Percentiles rank a stretch among this genome's conserved stretches.
Evolutionary conservation across 768 basidiomycete species (phyloP).

Genomic region (Tylopilus felleus): DNA sequence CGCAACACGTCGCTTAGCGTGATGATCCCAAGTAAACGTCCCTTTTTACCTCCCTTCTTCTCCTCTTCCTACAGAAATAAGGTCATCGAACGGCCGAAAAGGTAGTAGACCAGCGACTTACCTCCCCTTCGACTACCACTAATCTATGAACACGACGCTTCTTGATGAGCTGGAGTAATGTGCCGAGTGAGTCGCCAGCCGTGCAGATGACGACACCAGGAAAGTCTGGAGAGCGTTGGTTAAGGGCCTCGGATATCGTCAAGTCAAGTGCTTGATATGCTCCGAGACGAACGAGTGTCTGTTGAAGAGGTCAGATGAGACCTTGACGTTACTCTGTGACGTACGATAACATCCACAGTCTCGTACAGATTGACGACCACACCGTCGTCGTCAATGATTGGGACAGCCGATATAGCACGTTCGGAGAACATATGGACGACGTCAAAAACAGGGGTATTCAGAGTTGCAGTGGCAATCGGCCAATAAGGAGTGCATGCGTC

Average conservation of each 20-base stretch:
- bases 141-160: constrained; percentile 91
- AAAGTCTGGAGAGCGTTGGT: constrained; percentile 90
- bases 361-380: constrained; percentile 96
- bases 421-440: constrained; percentile 99
- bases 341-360: constrained; percentile 96
- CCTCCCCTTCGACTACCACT: constrained; percentile 93
- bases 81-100: not conserved
- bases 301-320: constrained; percentile 8
- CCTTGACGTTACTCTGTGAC: constrained; percentile 5
- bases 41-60: constrained; percentile 73
- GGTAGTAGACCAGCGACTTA: constrained; percentile 29
- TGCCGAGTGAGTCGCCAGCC: constrained; percentile 86
- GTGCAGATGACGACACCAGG: constrained; percentile 96
- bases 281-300: constrained; percentile 93
- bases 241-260: constrained; percentile 88
- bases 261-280: constrained; percentile 96
- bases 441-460: constrained; percentile 92
- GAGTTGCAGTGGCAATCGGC: constrained; percentile 88
- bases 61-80: constrained; percentile 66
- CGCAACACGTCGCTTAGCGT: constrained; percentile 86
- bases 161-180: constrained; percentile 86
- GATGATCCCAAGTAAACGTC: constrained; percentile 80
- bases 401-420: constrained; percentile 92
- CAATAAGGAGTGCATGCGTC: constrained; percentile 70
- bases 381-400: constrained; percentile 90